phyloP scores from a whole-genome alignment of 352 stramenopile species.

The Phytophthora palmivora region DNA sequence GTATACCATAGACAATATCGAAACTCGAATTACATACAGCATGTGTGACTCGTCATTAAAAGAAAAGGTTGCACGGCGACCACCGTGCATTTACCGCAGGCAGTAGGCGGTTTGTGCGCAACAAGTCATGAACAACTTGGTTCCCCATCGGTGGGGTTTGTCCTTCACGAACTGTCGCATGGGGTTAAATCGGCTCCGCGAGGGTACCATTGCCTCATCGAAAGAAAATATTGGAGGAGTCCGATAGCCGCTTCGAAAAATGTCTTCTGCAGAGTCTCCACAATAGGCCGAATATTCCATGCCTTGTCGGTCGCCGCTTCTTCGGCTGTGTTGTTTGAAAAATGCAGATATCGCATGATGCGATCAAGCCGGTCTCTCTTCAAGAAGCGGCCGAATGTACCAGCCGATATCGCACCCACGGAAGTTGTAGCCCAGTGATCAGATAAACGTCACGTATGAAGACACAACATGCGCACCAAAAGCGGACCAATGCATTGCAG shows the following conservation, averaged over 20 bases:
- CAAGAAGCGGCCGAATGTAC: conserved; percentile 19
- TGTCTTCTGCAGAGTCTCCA: conserved; percentile 14
- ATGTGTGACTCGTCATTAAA: neutral
- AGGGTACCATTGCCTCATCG: conserved; percentile 20
- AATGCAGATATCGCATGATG: conserved; percentile 11
- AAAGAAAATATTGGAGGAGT: conserved; percentile 5
- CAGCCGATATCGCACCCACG: neutral
- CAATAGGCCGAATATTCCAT: conserved; percentile 13
- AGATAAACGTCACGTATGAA: neutral
- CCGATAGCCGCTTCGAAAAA: conserved; percentile 9
- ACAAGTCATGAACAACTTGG: conserved; percentile 28
- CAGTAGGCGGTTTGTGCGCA: neutral
- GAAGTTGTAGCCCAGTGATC: conserved; percentile 16
- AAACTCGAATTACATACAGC: conserved; percentile 10
- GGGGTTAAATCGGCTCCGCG: conserved; percentile 8
- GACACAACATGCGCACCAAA: conserved; percentile 4
- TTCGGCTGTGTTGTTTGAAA: conserved; percentile 7
- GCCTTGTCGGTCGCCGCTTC: conserved; percentile 2
- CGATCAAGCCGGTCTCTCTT: conserved; percentile 13
- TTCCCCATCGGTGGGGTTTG: conserved; percentile 25
- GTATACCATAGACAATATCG: neutral
- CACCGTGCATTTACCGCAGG: too few species aligned
- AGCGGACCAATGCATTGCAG: conserved; percentile 1
- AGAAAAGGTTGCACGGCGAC: too few species aligned
- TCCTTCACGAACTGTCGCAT: conserved; percentile 30